Percentiles rank a stretch among this genome's conserved stretches.
Conservation (phyloP, 208 protist species). For the Borovskyia barvae region DNA sequence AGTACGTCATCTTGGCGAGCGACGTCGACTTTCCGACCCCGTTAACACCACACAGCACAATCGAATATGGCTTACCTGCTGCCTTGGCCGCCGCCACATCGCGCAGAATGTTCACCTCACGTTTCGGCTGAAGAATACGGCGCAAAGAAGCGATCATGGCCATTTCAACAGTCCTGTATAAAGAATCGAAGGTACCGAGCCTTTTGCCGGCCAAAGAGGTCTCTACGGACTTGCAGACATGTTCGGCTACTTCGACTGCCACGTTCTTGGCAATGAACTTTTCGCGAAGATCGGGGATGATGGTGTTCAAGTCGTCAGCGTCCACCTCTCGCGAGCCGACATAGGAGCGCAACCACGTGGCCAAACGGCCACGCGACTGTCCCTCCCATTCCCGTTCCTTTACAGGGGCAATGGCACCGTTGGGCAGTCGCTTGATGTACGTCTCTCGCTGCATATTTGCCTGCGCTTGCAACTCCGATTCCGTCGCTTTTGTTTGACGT, state of each 20-base stretch:
- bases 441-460: conserved; percentile 59
- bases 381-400: conserved; percentile 81
- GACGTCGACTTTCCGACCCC: conserved; percentile 99
- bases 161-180: conserved; percentile 74
- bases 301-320: conserved; percentile 85
- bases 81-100: conserved; percentile 76
- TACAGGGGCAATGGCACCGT: conserved; percentile 60
- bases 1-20: conserved; percentile 98
- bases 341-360: conserved; percentile 74
- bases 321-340: conserved; percentile 79
- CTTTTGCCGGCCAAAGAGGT: conserved; percentile 90
- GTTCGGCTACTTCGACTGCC: conserved; percentile 94
- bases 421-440: conserved; percentile 77
- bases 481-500: conserved; percentile 37
- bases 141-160: conserved; percentile 90
- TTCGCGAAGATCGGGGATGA: conserved; percentile 90
- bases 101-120: conserved; percentile 95
- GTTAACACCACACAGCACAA: conserved; percentile 99
- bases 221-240: conserved; percentile 94
- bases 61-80: conserved; percentile 92
- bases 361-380: conserved; percentile 65
- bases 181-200: conserved; percentile 90
- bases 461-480: conserved; percentile 69
- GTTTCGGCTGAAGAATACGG: conserved; percentile 96
- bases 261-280: conserved; percentile 98